Evolutionary conservation across 768 basidiomycete genomes (phyloP), one percentile per base, ranked within the genome.

Genomic region (Macrolepiota dolichaula): DNA sequence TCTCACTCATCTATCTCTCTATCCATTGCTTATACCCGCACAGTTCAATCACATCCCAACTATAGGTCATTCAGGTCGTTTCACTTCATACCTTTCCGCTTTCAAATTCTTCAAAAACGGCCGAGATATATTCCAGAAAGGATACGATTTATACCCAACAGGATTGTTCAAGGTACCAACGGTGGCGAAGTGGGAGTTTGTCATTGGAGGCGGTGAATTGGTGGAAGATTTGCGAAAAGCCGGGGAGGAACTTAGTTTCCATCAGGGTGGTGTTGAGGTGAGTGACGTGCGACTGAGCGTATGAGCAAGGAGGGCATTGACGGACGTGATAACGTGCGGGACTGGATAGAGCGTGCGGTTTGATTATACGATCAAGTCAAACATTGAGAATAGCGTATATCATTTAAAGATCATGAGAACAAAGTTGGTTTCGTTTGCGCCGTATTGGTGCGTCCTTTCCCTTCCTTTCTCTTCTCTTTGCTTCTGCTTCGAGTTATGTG

Each of bases 191-290:
- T 51, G 76, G 76, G 65, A 70, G 6, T 66, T 76, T 35, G 62
- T 77, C 9, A 69, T 71, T 4, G 70, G 66, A 22, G 69, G 73
- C 0, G 66, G 66, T 15, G 49, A 68, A 25, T 36, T 69, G 32
- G 61, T 74, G 0, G 73, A 74, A 29, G 76, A 77, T 24, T 57
- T 77, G 10, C 67, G 71, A 9, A 73, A 68, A 59, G 73, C 76
- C 13, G 57, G 57, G 19, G 57, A 51, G 19, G 57, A 51, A 6
- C 15, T 50, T 37, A 51, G 49, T 38, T 58, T 58, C 22, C 55
- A 46, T 46, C 29, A 56, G 24, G 44, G n/a, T 6, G 29, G 1
- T 3, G 44, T 46, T 36, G 55, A 55, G 54, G 54, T 55, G 40
- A 29, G 40, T 57, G 24, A 19, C n/a, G 13, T 49, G 47, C 25